phyloP scores from a whole-genome alignment of 441 rosid genomes.

The Pelargonium australe region DNA sequence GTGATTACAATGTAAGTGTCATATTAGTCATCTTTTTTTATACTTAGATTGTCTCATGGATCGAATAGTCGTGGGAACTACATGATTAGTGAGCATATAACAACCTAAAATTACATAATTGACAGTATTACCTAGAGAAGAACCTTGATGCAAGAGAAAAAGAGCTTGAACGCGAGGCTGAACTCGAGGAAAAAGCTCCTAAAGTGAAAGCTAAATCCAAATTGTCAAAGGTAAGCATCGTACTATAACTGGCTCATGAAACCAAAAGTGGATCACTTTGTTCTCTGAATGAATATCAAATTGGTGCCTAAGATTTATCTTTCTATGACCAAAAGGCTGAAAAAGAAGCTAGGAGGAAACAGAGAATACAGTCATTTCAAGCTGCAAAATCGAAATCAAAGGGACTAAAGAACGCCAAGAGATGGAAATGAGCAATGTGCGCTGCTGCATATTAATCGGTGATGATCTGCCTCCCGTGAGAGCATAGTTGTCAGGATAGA shows the following conservation, averaged over 20 bases:
- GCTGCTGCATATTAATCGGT: too few relatives aligned
- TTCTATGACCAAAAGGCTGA: slow-evolving; percentile 47
- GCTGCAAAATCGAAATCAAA: slow-evolving; percentile 87
- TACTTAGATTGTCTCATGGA: background rate
- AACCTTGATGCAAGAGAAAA: slow-evolving; percentile 74
- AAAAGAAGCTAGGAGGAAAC: slow-evolving; percentile 89
- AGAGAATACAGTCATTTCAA: slow-evolving; percentile 77
- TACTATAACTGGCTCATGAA: background rate
- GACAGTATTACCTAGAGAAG: slow-evolving; percentile 86
- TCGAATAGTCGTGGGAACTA: background rate
- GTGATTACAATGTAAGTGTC: slow-evolving; percentile 68
- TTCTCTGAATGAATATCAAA: background rate
- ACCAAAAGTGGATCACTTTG: background rate
- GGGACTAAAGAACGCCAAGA: slow-evolving; percentile 76
- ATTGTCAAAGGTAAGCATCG: slow-evolving; percentile 64
- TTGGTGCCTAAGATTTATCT: background rate
- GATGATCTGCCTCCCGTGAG: too few relatives aligned
- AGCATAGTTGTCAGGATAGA: too few relatives aligned
- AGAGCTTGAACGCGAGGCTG: slow-evolving; percentile 70
- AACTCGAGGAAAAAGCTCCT: slow-evolving; percentile 77
- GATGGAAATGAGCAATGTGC: slow-evolving; percentile 60
- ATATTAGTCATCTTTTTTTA: background rate
- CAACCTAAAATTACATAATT: slow-evolving; percentile 2
- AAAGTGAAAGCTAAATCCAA: slow-evolving; percentile 89
- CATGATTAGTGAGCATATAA: background rate